phyloP scores from a whole-genome alignment of 768 basidiomycete genomes.

The Collybia sp. region DNA sequence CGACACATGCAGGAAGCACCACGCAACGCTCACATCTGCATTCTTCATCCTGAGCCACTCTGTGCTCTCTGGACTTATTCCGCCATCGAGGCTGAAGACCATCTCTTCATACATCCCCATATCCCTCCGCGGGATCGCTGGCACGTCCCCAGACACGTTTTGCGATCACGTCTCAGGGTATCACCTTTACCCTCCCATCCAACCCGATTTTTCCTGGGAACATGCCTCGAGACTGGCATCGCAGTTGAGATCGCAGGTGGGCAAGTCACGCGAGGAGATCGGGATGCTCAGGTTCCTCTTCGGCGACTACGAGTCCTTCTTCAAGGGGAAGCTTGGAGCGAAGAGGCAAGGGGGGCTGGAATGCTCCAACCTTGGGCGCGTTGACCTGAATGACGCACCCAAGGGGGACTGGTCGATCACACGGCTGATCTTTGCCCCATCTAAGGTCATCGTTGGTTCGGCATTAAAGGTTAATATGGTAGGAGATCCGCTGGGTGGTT shows the following conservation, averaged over 20 bases:
- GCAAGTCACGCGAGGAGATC: constrained; percentile 15
- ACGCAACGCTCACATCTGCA: constrained; percentile 27
- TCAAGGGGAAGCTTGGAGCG: constrained; percentile 21
- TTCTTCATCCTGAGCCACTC: constrained; percentile 20
- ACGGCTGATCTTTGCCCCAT: constrained; percentile 22
- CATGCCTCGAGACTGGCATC: constrained; percentile 21
- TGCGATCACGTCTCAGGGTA: constrained; percentile 28
- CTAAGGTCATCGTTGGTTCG: constrained; percentile 18
- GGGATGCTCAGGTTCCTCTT: constrained; percentile 28
- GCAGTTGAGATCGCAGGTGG: constrained; percentile 16
- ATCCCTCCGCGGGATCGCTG: constrained; percentile 24
- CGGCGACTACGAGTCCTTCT: constrained; percentile 22
- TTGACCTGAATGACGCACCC: constrained; percentile 5
- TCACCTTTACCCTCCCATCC: constrained; percentile 13
- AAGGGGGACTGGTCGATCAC: constrained; percentile 13
- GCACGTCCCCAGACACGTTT: constrained; percentile 19
- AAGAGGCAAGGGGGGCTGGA: constrained; percentile 26
- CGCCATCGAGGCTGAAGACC: constrained; percentile 6
- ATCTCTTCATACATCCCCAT: constrained; percentile 21
- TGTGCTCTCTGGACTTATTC: constrained; percentile 20
- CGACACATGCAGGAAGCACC: constrained; percentile 19
- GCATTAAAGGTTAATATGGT: constrained; percentile 24
- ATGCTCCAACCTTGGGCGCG: constrained; percentile 34
- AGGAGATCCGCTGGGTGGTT: constrained; percentile 17
- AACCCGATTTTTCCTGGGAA: constrained; percentile 24